A percentile compares a stretch with the other conserved stretches of the same genome.
phyloP scores from a whole-genome alignment of 176 grass and related monocot genomes.

The Aegilops umbellulata region DNA sequence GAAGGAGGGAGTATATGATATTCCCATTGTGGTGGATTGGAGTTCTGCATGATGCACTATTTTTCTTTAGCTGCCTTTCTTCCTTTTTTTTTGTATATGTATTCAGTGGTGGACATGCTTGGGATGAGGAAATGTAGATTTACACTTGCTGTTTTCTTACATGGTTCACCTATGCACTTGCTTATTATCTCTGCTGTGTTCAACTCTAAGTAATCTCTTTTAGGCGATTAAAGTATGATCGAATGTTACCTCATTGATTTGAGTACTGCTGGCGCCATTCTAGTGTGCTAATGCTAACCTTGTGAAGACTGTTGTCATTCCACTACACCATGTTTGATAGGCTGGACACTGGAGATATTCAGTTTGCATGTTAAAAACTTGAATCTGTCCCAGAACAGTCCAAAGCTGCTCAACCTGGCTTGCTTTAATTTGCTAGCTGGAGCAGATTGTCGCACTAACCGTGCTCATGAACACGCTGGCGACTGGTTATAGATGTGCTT shows the following conservation, averaged over 20 bases:
- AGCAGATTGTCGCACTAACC: conserved; percentile 20
- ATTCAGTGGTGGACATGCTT: not conserved
- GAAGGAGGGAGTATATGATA: too few relatives aligned
- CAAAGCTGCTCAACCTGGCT: conserved; percentile 28
- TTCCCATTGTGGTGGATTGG: not conserved
- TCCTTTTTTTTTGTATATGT: not conserved
- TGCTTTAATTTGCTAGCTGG: conserved; percentile 25
- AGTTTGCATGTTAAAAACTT: conserved; percentile 9
- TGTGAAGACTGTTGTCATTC: conserved; percentile 9
- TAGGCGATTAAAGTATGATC: not conserved
- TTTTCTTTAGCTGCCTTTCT: not conserved
- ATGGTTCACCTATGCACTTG: not conserved
- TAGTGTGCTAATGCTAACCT: not conserved
- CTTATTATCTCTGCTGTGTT: not conserved
- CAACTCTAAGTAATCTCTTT: not conserved
- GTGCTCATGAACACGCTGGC: conserved; percentile 4
- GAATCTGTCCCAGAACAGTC: not conserved
- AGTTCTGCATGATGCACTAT: not conserved
- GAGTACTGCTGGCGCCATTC: not conserved
- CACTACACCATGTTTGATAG: conserved; percentile 12
- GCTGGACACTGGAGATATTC: conserved; percentile 14
- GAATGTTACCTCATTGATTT: not conserved
- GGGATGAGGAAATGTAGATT: conserved; percentile 2
- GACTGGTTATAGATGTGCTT: conserved; percentile 5
- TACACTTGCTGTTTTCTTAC: not conserved